Percentiles rank a stretch among this genome's conserved stretches.
These are phyloP conservation scores for Santalum album DNA, from an alignment of 164 flowering plant species.

Conservation along the genomic window DNA sequence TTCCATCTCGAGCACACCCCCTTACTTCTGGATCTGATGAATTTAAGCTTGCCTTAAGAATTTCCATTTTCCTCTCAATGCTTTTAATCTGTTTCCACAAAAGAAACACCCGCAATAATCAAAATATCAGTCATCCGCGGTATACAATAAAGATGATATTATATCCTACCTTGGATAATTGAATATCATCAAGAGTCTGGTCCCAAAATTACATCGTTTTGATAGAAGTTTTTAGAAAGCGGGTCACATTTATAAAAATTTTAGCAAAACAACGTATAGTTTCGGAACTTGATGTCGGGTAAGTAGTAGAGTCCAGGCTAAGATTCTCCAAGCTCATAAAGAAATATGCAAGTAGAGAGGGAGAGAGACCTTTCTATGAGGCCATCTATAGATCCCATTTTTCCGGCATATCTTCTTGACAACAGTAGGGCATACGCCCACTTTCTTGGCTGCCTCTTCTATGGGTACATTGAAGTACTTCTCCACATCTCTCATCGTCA, in stretches of 20 bases:
- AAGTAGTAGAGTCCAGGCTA: too few species aligned
- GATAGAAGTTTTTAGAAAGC: too few species aligned
- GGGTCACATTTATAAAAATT: too few species aligned
- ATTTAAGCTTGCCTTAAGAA: neutral
- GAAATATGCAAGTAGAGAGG: neutral
- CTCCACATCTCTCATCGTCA: conserved; percentile 32
- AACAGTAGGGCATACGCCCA: conserved; percentile 42
- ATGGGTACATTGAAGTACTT: conserved; percentile 42
- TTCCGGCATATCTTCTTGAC: conserved; percentile 45
- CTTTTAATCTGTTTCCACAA: conserved; percentile 20
- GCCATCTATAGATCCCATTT: conserved; percentile 40
- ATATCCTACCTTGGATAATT: neutral
- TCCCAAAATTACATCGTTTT: too few species aligned
- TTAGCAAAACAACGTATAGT: too few species aligned
- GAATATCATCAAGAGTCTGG: neutral
- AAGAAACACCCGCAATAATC: neutral
- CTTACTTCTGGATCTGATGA: conserved; percentile 15
- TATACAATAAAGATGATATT: neutral
- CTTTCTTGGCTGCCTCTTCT: conserved; percentile 27
- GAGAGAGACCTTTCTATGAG: conserved; percentile 44
- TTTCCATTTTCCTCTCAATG: conserved; percentile 15
- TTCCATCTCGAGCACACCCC: conserved; percentile 18
- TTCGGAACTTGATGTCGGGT: too few species aligned
- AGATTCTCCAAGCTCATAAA: too few species aligned
- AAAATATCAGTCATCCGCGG: neutral